Evolutionary conservation across 257 asterid species (phyloP).

Genomic region (Primulina tabacum): DNA sequence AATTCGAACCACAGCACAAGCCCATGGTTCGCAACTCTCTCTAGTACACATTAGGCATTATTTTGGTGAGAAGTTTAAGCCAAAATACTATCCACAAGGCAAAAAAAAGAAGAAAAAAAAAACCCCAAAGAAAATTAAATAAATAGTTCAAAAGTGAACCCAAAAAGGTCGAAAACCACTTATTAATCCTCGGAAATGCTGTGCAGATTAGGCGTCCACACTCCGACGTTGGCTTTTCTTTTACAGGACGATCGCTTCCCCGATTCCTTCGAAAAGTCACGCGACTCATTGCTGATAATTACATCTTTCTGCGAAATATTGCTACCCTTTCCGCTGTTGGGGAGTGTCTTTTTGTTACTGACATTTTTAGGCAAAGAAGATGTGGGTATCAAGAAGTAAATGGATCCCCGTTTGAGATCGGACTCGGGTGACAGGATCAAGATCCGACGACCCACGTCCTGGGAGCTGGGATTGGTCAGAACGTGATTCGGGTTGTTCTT

Average conservation of each 20-base stretch:
- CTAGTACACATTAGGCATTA: background rate
- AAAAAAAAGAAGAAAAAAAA: background rate
- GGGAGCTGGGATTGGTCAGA: conserved; percentile 60
- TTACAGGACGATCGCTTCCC: background rate
- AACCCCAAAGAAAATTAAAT: too few species aligned
- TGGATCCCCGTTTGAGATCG: conserved; percentile 88
- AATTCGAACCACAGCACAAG: background rate
- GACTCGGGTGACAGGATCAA: conserved; percentile 65
- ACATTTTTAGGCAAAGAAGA: conserved; percentile 49
- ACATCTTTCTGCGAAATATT: too few species aligned
- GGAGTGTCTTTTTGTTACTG: conserved; percentile 34
- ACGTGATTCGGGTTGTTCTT: conserved; percentile 70
- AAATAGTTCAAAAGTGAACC: background rate
- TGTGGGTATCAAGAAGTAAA: conserved; percentile 82
- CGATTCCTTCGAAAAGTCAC: background rate
- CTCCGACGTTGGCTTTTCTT: background rate
- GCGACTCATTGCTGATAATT: background rate
- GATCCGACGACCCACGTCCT: conserved; percentile 57
- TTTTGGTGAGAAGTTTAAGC: background rate
- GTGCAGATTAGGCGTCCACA: background rate
- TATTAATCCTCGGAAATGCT: background rate
- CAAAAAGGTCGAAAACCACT: background rate
- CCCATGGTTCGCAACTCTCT: background rate
- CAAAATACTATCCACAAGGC: background rate
- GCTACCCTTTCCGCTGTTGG: background rate